Evolutionary conservation across 1,284 basidiomycete species (phyloP), one percentile per base, ranked within the genome.

Genomic region (Papiliotrema laurentii): DNA sequence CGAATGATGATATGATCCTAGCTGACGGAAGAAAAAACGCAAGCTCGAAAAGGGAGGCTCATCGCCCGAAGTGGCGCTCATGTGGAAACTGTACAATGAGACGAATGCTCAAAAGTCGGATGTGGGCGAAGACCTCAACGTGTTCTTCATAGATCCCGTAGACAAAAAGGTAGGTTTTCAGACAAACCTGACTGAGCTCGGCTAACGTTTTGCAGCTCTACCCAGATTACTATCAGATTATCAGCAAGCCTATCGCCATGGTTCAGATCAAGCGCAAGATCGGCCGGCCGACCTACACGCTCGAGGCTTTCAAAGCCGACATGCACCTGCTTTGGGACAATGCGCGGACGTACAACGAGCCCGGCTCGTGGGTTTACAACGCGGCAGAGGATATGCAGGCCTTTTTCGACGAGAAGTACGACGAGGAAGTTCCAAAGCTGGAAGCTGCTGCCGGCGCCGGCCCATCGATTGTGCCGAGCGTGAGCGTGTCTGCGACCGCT

Each of bases 301-400:
- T 92, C 37, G 76, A 81, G 30, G 77, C 80, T 43, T 92, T 85
- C 76, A 79, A 81, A 46, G 81, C 83, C 43, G 93, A 97, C 73
- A 89, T 89, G 59, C 69, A 75, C 54, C 80, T 91, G 44, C 91
- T 97, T 85, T 94, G 94, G 73, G 80, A 82, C 68, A 98, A 98
- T 67, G 93, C 94, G 4, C 82, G 87, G 64, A 87, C 83, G 35
- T 94, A 91, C 76, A 89, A 93, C 72, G 45, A 66, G 47, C 67
- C 71, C 45, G 71, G 63, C 1, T 90, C 88, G 0, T 87, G 89
- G 85, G 92, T 97, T 26, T 96, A 91, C 75, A 80, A 88, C 57
- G 91, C 97, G 58, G 92, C 94, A 2, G 83, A 89, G 47, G 86
- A 88, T 74, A 89, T 94, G 84, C 86, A 92, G 76, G 86, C 84